Conservation (phyloP, 2,329 filamentous ascomycete species). For the Colletotrichum viniferum region DNA sequence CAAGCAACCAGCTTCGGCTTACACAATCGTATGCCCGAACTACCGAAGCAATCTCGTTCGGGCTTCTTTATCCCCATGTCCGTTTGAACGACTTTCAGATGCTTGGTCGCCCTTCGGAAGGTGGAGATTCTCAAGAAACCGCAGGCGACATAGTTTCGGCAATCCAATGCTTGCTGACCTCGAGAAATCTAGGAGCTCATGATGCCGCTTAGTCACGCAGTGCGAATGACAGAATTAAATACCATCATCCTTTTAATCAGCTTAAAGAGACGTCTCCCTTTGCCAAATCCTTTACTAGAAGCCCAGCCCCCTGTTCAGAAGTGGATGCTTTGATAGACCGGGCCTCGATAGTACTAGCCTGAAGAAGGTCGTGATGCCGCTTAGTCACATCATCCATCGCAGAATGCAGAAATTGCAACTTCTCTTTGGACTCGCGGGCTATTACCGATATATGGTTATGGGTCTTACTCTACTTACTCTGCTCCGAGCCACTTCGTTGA, state of each 20-base stretch:
- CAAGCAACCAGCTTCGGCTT: accelerated
- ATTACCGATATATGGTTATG: no score
- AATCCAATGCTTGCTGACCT: neutral
- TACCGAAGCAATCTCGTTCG: neutral
- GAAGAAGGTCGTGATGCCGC: neutral
- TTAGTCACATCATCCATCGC: neutral
- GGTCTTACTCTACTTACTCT: no score
- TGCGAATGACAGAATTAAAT: accelerated
- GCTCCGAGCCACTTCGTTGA: no score
- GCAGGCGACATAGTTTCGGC: neutral
- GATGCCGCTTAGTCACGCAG: neutral
- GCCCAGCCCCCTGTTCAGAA: accelerated
- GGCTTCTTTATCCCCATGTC: accelerated
- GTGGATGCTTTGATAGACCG: neutral
- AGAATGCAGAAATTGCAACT: neutral
- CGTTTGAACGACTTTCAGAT: accelerated
- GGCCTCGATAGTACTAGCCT: neutral
- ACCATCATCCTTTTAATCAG: accelerated
- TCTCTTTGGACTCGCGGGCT: no score
- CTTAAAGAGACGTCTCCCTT: accelerated
- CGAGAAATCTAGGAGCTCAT: neutral
- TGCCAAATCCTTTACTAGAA: accelerated
- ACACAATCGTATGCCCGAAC: neutral
- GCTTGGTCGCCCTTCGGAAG: accelerated
- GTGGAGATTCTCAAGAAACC: neutral